phyloP scores from a whole-genome alignment of 2,329 filamentous ascomycete species.

The Fonsecaea erecta region DNA sequence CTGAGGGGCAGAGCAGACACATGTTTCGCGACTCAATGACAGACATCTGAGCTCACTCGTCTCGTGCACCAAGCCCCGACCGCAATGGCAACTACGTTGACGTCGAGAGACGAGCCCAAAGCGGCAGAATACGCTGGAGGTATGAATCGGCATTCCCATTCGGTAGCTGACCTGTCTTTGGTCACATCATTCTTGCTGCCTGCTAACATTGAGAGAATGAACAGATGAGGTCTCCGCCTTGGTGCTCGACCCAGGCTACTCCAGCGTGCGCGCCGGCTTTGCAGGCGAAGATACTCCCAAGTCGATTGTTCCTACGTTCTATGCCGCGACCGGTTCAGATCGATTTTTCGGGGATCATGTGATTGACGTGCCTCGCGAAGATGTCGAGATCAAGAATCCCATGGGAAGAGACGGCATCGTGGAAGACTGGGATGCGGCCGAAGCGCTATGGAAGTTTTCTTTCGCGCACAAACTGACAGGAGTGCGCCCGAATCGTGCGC shows the following conservation, averaged over 20 bases:
- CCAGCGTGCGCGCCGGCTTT: conserved; percentile 88
- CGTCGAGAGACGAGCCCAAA: conserved; percentile 43
- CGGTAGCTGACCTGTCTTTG: background rate
- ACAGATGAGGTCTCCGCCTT: conserved; percentile 96
- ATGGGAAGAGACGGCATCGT: conserved; percentile 88
- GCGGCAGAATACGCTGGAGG: conserved; percentile 56
- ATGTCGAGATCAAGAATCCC: conserved; percentile 87
- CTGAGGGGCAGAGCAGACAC: background rate
- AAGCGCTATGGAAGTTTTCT: conserved; percentile 89
- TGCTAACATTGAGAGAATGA: background rate
- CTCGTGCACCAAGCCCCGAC: background rate
- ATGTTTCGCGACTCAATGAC: background rate
- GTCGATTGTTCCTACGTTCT: conserved; percentile 87
- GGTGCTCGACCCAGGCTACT: conserved; percentile 93
- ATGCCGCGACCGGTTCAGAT: conserved; percentile 66
- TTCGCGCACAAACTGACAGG: conserved; percentile 88
- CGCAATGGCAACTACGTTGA: conserved; percentile 33
- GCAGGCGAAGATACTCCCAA: conserved; percentile 98
- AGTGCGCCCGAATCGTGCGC: conserved; percentile 68
- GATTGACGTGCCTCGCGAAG: conserved; percentile 74
- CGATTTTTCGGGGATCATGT: conserved; percentile 87
- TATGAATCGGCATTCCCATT: conserved; percentile 40
- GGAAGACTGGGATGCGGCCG: conserved; percentile 93
- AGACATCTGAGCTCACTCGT: background rate
- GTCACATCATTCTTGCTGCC: background rate